Conservation (phyloP, 352 stramenopile genomes). For the Pythium scleroteichum region DNA sequence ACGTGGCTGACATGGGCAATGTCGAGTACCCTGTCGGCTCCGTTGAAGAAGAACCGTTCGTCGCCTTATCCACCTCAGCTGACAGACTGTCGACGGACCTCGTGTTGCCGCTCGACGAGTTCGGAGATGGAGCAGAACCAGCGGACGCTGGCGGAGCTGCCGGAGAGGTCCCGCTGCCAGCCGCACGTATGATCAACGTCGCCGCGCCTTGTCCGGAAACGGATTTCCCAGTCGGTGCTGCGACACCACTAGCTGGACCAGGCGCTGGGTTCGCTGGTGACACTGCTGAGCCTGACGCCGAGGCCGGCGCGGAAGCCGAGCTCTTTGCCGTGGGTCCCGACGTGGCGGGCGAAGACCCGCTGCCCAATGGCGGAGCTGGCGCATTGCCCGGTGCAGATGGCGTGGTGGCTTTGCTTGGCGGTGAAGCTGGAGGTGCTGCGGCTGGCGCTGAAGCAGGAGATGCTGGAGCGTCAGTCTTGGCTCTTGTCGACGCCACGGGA, state of each 20-base stretch:
- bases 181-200: too few relatives aligned
- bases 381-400: background rate
- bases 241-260: too few relatives aligned
- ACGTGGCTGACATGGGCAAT: too few relatives aligned
- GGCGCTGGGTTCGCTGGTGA: background rate
- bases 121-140: background rate
- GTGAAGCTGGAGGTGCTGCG: background rate
- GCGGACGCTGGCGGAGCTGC: background rate
- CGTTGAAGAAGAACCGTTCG: background rate
- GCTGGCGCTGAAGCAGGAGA: background rate
- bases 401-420: too few relatives aligned
- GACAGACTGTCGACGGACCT: too few relatives aligned
- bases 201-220: background rate
- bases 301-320: background rate
- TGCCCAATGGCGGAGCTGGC: background rate
- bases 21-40: too few relatives aligned
- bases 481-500: background rate
- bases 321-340: too few relatives aligned
- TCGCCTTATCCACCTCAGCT: too few relatives aligned
- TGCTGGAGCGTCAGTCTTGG: background rate
- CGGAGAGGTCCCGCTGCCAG: background rate
- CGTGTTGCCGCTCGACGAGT: background rate
- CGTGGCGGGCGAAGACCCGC: too few relatives aligned
- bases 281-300: background rate
- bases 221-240: background rate